phyloP scores from a whole-genome alignment of 2,329 filamentous ascomycete genomes.

The Xylariomycetidae sp. region DNA sequence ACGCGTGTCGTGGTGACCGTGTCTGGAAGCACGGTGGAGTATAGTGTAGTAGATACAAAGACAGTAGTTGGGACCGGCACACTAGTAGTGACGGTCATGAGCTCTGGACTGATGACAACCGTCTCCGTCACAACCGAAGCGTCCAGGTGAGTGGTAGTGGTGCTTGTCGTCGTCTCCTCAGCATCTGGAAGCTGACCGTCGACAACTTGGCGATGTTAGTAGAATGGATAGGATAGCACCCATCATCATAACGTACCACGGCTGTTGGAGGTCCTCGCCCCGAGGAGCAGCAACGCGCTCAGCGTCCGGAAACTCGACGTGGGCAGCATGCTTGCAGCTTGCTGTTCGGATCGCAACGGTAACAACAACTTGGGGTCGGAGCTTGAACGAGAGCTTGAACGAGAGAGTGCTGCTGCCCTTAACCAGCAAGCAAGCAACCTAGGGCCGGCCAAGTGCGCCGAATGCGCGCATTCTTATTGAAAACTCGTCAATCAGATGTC shows the following conservation, averaged over 20 bases:
- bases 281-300: conserved; percentile 15
- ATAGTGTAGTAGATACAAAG: no score
- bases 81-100: no score
- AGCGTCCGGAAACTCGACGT: conserved; percentile 10
- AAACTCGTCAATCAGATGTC: no score
- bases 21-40: no score
- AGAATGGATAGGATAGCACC: background rate
- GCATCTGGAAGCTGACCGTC: conserved; percentile 7
- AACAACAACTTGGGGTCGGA: conserved; percentile 11
- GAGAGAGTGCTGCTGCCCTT: conserved; percentile 7
- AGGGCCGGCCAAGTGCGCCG: background rate
- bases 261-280: conserved; percentile 10
- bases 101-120: no score
- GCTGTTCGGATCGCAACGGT: no score
- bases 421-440: conserved; percentile 2
- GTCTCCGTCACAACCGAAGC: no score
- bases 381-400: conserved; percentile 18
- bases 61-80: no score
- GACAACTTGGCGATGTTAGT: conserved; percentile 10
- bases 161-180: no score
- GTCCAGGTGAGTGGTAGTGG: no score
- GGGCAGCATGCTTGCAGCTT: conserved; percentile 18
- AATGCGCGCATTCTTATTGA: no score
- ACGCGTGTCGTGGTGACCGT: no score
- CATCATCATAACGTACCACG: conserved; percentile 12